phyloP scores from a whole-genome alignment of 129 eudicot species.

The Escallonia herrerae region DNA sequence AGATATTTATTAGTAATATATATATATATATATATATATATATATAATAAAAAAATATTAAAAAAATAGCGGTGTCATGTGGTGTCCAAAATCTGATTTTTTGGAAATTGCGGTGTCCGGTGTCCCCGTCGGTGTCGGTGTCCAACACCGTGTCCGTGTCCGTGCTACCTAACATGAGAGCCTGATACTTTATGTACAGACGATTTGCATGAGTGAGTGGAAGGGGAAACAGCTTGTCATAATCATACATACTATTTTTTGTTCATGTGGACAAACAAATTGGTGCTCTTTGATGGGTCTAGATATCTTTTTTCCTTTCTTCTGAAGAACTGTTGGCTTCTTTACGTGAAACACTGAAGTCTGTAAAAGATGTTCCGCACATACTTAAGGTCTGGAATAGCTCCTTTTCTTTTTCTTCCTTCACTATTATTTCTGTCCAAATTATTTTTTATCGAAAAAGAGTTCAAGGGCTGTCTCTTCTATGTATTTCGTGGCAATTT shows the following conservation, averaged over 20 bases:
- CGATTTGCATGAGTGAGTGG: neutral
- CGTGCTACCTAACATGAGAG: no score
- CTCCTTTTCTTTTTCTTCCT: conserved; percentile 12
- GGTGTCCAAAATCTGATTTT: no score
- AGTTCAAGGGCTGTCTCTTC: conserved; percentile 1
- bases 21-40: no score
- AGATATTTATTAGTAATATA: no score
- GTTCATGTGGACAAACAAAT: neutral
- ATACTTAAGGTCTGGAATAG: conserved; percentile 61
- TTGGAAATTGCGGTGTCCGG: no score
- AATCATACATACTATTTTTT: conserved; percentile 1
- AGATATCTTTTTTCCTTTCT: conserved; percentile 75
- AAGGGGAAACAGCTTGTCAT: neutral
- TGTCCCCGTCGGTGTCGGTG: no score
- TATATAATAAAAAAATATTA: no score
- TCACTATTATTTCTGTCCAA: neutral
- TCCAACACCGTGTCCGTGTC: no score
- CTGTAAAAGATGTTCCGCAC: conserved; percentile 87
- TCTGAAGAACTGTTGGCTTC: conserved; percentile 73
- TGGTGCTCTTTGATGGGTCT: conserved; percentile 27
- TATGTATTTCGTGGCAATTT: neutral
- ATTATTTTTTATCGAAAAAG: conserved; percentile 6
- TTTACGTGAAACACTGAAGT: conserved; percentile 83
- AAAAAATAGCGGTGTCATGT: no score
- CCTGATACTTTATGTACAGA: neutral